Base-by-base conservation (phyloP, 2,329 filamentous ascomycete genomes). In the Stromatinia cepivora region DNA sequence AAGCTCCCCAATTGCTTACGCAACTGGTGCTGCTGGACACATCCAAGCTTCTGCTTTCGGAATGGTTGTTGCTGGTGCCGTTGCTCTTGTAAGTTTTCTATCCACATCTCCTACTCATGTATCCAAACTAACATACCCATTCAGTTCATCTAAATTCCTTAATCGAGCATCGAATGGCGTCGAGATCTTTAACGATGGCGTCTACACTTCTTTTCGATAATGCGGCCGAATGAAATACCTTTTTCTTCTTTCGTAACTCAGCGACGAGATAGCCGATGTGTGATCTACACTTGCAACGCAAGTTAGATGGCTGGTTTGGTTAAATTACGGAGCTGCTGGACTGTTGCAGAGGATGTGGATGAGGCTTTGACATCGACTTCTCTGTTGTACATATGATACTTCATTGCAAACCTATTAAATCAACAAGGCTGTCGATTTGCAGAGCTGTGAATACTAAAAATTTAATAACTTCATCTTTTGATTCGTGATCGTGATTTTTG, bases 11-110 rank as follows among this genome's bases (percentile, higher is more conserved):
- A 78, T 78, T 58, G 66, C 74, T 69, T 77, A 73, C 39, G 73
- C 72, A 31, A 75, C 73, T 62, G 76, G 75, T 70, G 77, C 73
- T 63, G 77, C 75, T 59, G 71, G 71, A 58, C 63, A 76, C 15
- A 75, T 77, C 65, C 72, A 73, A 64, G 74, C 72, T 63, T 77
- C 77, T 57, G 77, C 74, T 42, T 63, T 78, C 57, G 77, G 74
- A 69, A 73, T 78, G 72, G 70, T 77, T 69, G 72, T 78, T 72
- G 77, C 76, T 70, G 77, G 75, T 71, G 77, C 75, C 74, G 72
- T 79, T 68, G 77, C 76, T 74, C 76, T 78, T 57, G 76, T 79
- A 75, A 50, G 74, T 73, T 65, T 54, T 45, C 59, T 62, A n/a
- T 9, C 8, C 13, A n/a, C 48, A 10, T 53, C n/a, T 15, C 13